Base-by-base conservation (phyloP, 129 eudicot species). In the Centaurea solstitialis region DNA sequence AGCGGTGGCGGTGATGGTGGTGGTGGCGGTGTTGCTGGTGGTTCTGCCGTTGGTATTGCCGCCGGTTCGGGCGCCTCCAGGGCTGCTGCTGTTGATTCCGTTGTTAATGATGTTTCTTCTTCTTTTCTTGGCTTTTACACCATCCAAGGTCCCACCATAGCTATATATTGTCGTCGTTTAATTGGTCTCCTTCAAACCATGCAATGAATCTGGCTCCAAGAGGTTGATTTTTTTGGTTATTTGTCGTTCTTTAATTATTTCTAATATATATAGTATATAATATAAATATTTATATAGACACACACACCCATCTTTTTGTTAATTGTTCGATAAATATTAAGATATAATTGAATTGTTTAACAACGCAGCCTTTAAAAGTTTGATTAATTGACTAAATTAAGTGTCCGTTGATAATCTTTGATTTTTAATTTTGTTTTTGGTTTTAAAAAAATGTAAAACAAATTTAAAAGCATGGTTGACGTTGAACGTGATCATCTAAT, bases 1-100 rank as follows among this genome's bases (percentile, higher is more conserved):
- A 59, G 84, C 83, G 68, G 62, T 76, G 65, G 66, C 65, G 78
- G 79, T 84, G 75, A 79, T 89, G 75, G 81, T 75, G 43, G 50
- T 76, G 35, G 5, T 89, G 0, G 41, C 90, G 73, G 79, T 73
- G 82, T 72, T 81, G 74, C 72, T 89, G 74, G 26, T 89, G 12
- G 83, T 81, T 47, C 59, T 89, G 68, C 93, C 93, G 73, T 71
- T 83, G 33, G 77, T 89, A 0, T 37, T 89, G 81, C 93, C 93
- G 70, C 90, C 93, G 4, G 74, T 89, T 57, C 88, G 81, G 68
- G 90, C 93, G n/a, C 93, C 93, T 13, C 93, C 90, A 23, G 70
- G 35, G 76, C 30, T 82, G 80, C 88, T 89, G 5, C 78, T 89
- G 66, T 62, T 86, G 83, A 75, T 89, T 37, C 93, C 93, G 77